A percentile compares a stretch with the other conserved stretches of the same genome.
Conservation (phyloP, 768 basidiomycete genomes). For the Pleurotus giganteus region DNA sequence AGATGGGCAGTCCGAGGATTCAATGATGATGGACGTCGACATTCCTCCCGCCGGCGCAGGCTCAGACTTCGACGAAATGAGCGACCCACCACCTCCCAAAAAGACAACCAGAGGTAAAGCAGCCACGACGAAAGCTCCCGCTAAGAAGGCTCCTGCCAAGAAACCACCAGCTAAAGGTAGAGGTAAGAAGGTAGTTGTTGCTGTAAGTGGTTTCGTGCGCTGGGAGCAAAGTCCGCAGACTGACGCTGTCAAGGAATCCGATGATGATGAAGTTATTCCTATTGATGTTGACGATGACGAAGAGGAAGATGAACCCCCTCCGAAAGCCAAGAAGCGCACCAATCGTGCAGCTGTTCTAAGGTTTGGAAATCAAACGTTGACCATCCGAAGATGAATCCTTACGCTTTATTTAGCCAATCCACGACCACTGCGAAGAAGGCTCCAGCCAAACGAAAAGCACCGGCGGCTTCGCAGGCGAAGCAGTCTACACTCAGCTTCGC, state of each 20-base stretch:
- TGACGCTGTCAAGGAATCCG: constrained; percentile 44
- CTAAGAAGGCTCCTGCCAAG: constrained; percentile 35
- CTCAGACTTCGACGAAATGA: constrained; percentile 55
- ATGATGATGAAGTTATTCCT: constrained; percentile 38
- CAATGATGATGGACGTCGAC: constrained; percentile 79
- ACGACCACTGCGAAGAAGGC: constrained; percentile 33
- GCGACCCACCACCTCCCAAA: constrained; percentile 43
- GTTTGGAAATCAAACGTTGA: constrained; percentile 31
- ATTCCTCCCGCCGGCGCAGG: constrained; percentile 34
- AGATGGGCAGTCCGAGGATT: constrained; percentile 62
- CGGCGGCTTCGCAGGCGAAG: constrained; percentile 41
- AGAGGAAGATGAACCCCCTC: constrained; percentile 44
- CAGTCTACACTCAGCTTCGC: constrained; percentile 66
- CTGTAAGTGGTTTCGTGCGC: neutral
- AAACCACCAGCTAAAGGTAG: constrained; percentile 32
- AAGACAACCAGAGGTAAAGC: constrained; percentile 35
- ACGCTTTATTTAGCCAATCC: constrained; percentile 26
- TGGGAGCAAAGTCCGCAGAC: neutral
- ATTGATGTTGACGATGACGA: constrained; percentile 43
- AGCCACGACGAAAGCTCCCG: constrained; percentile 34
- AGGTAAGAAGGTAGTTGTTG: constrained; percentile 50
- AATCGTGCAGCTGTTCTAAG: constrained; percentile 64
- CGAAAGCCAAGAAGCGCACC: constrained; percentile 52
- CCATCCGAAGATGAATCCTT: neutral
- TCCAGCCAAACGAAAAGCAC: constrained; percentile 50